Evolutionary conservation across 2,329 filamentous ascomycete species (phyloP).

Genomic region (Sarocladium strictum): DNA sequence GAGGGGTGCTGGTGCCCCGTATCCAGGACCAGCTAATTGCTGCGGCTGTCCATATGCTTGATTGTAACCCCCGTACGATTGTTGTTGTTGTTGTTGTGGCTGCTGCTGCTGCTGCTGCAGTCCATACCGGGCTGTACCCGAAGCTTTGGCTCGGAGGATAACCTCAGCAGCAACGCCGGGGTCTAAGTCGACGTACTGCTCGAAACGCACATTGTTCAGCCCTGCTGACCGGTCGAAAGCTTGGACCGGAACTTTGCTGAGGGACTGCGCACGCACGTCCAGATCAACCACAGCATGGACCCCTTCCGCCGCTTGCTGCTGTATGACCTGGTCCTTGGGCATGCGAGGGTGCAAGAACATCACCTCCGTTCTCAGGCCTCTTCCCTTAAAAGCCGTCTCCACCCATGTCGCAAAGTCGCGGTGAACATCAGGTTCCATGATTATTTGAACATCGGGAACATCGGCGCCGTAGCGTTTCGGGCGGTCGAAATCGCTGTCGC

Average conservation of each 20-base stretch:
- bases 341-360: constrained; percentile 75
- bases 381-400: constrained; percentile 66
- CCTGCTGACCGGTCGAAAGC: constrained; percentile 78
- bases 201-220: constrained; percentile 71
- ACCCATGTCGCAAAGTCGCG: constrained; percentile 79
- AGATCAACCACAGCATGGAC: constrained; percentile 81
- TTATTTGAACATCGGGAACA: constrained; percentile 84
- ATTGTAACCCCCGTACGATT: constrained; percentile 24
- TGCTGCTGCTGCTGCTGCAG: constrained; percentile 24
- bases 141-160: constrained; percentile 62
- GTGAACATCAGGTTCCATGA: constrained; percentile 72
- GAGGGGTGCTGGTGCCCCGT: constrained; percentile 17
- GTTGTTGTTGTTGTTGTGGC: constrained; percentile 23
- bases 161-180: constrained; percentile 75
- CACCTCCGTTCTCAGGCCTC: constrained; percentile 69
- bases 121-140: constrained; percentile 22
- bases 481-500: constrained; percentile 58
- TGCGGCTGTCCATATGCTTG: constrained; percentile 14
- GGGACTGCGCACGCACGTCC: constrained; percentile 60
- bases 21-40: constrained; percentile 16
- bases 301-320: constrained; percentile 80
- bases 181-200: constrained; percentile 81
- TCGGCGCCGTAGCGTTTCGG: constrained; percentile 67
- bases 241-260: constrained; percentile 71
- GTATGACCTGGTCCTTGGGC: constrained; percentile 71